A percentile compares a stretch with the other conserved stretches of the same genome.
phyloP scores from a whole-genome alignment of 441 rosid genomes.

The Breynia disticha region DNA sequence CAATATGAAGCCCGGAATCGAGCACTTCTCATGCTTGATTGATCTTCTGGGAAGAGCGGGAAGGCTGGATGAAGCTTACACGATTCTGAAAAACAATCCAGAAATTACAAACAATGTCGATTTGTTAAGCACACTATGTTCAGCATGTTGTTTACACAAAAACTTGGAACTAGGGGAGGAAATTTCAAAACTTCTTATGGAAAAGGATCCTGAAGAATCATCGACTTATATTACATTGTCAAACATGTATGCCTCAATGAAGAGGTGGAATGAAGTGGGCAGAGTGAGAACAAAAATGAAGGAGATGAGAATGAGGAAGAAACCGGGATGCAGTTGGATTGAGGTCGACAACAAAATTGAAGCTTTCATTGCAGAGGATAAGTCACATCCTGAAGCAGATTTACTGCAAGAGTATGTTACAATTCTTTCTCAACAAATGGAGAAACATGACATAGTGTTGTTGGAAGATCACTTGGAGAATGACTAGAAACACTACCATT shows the following conservation, averaged over 20 bases:
- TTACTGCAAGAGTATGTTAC: constrained; percentile 25
- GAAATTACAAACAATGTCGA: constrained; percentile 30
- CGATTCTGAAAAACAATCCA: constrained; percentile 25
- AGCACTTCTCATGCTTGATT: constrained; percentile 58
- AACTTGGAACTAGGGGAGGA: constrained; percentile 36
- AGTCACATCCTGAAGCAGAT: constrained; percentile 20
- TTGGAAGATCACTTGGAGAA: too few species aligned
- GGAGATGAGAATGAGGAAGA: constrained; percentile 48
- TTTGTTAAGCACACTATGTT: constrained; percentile 46
- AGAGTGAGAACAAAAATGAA: constrained; percentile 46
- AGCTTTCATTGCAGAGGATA: constrained; percentile 33
- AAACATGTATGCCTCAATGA: constrained; percentile 41
- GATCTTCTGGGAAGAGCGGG: constrained; percentile 64
- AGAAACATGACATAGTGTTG: not conserved
- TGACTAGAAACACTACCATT: too few species aligned
- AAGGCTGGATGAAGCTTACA: constrained; percentile 47
- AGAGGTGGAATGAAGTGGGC: constrained; percentile 53
- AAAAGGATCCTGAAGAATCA: constrained; percentile 35
- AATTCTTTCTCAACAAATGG: constrained; percentile 32
- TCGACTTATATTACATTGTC: constrained; percentile 36
- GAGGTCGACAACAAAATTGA: constrained; percentile 41
- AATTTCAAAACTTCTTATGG: constrained; percentile 29
- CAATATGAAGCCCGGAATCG: constrained; percentile 32
- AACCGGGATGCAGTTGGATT: constrained; percentile 68
- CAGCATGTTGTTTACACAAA: constrained; percentile 37